Conservation (phyloP, 2,329 filamentous ascomycete genomes). For the Cladosporium sp. region DNA sequence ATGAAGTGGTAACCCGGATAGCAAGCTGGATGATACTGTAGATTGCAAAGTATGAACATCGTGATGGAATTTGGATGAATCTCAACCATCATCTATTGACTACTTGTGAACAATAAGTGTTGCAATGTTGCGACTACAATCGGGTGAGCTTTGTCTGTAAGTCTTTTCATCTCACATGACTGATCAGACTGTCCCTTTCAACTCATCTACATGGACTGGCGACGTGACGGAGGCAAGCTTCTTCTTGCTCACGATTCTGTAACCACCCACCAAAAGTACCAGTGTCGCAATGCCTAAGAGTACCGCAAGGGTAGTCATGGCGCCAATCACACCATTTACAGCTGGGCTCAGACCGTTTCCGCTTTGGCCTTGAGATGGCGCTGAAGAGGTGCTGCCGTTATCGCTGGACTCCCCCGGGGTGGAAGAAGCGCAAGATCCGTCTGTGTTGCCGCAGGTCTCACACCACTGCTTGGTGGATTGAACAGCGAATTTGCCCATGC, state of each 20-base stretch:
- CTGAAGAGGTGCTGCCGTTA: conserved; percentile 20
- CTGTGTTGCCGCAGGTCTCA: conserved; percentile 66
- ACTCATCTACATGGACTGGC: too few species aligned
- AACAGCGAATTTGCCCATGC: conserved; percentile 65
- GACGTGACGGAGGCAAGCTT: conserved; percentile 23
- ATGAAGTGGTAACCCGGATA: too few species aligned
- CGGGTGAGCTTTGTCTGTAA: too few species aligned
- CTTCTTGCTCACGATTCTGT: conserved; percentile 55
- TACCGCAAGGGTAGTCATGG: conserved; percentile 64
- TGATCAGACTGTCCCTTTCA: too few species aligned
- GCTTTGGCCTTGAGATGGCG: conserved; percentile 20
- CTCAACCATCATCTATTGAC: too few species aligned
- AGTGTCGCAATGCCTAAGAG: conserved; percentile 54
- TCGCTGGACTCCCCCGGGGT: conserved; percentile 25
- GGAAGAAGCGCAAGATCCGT: conserved; percentile 58
- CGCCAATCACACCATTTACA: conserved; percentile 75
- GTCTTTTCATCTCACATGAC: too few species aligned
- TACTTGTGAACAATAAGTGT: too few species aligned
- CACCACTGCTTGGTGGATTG: conserved; percentile 66
- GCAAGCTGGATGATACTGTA: too few species aligned
- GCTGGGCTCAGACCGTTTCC: conserved; percentile 56
- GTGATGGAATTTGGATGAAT: too few species aligned
- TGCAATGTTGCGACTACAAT: too few species aligned
- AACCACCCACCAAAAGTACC: conserved; percentile 52
- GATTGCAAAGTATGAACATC: too few species aligned